Evolutionary conservation across 1,284 basidiomycete genomes (phyloP).

Genomic region (Malassezia pachydermatis): DNA sequence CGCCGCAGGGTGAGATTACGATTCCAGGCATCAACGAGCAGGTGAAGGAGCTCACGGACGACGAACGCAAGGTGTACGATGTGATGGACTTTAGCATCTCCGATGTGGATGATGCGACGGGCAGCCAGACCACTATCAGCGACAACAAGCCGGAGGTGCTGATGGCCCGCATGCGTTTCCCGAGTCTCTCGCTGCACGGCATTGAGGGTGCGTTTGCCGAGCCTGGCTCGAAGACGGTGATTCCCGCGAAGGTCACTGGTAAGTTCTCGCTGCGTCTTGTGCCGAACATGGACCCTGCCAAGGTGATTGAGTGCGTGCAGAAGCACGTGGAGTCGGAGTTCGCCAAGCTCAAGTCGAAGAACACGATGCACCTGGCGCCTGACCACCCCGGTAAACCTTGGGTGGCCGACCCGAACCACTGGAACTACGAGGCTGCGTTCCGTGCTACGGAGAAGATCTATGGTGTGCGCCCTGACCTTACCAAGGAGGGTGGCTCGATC

Average conservation of each 20-base stretch:
- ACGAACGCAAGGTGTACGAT: conserved; percentile 59
- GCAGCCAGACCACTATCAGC: conserved; percentile 65
- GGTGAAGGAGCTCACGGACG: conserved; percentile 64
- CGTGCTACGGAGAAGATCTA: conserved; percentile 73
- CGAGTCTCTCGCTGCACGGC: conserved; percentile 83
- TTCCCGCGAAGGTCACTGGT: conserved; percentile 76
- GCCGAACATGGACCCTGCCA: conserved; percentile 66
- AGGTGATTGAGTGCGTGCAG: conserved; percentile 36
- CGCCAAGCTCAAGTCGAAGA: conserved; percentile 42
- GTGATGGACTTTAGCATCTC: conserved; percentile 49
- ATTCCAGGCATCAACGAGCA: conserved; percentile 84
- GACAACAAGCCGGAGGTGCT: conserved; percentile 71
- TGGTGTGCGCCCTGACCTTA: conserved; percentile 71
- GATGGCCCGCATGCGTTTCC: conserved; percentile 67
- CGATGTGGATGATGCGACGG: conserved; percentile 72
- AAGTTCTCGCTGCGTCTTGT: conserved; percentile 54
- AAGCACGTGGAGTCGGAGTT: conserved; percentile 42
- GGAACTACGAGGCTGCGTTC: conserved; percentile 87
- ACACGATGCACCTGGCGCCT: conserved; percentile 34
- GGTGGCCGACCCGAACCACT: conserved; percentile 56
- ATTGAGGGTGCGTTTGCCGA: conserved; percentile 88
- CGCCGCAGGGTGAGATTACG: conserved; percentile 69
- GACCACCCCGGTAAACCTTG: conserved; percentile 46
- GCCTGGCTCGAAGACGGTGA: conserved; percentile 71
- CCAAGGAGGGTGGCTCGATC: conserved; percentile 88